Percentiles rank a stretch among this genome's conserved stretches.
Evolutionary conservation across 1,284 basidiomycete species (phyloP).

Genomic region (Cryptococcus hybrid): DNA sequence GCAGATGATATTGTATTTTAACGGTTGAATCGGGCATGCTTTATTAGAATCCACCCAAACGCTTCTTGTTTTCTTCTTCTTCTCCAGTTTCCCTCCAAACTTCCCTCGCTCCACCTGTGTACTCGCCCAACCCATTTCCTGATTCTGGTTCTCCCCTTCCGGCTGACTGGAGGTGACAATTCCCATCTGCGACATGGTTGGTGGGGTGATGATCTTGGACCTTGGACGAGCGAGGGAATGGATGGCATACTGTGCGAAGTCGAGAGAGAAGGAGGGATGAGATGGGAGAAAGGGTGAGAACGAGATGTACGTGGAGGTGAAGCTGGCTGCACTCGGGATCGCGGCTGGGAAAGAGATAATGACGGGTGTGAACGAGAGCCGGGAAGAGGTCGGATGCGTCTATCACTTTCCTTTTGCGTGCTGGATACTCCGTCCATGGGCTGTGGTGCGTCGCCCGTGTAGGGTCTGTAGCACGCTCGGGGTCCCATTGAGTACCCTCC

Average conservation of each 20-base stretch:
- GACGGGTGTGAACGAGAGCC: not conserved
- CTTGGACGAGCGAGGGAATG: not conserved
- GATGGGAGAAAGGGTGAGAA: not conserved
- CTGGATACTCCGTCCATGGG: not conserved
- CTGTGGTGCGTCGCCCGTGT: not conserved
- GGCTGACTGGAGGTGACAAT: not conserved
- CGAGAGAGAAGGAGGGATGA: not conserved
- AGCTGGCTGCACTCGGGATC: not conserved
- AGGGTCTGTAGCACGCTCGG: no score
- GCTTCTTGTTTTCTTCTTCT: conserved; percentile 31
- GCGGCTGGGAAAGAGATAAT: not conserved
- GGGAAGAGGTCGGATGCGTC: not conserved
- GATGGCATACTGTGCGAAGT: not conserved
- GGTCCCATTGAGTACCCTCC: not conserved
- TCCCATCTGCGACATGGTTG: not conserved
- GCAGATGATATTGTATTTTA: no score
- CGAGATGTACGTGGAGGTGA: not conserved
- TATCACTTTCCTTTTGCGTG: not conserved
- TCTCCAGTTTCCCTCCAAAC: conserved; percentile 26
- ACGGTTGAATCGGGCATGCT: not conserved
- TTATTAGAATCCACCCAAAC: conserved; percentile 38
- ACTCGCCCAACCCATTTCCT: conserved; percentile 9
- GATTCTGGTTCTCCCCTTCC: not conserved
- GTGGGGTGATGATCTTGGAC: conserved; percentile 11
- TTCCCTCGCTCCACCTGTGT: conserved; percentile 36